Base-by-base conservation (phyloP, 2,329 filamentous ascomycete species). In the Penicillium carneum region DNA sequence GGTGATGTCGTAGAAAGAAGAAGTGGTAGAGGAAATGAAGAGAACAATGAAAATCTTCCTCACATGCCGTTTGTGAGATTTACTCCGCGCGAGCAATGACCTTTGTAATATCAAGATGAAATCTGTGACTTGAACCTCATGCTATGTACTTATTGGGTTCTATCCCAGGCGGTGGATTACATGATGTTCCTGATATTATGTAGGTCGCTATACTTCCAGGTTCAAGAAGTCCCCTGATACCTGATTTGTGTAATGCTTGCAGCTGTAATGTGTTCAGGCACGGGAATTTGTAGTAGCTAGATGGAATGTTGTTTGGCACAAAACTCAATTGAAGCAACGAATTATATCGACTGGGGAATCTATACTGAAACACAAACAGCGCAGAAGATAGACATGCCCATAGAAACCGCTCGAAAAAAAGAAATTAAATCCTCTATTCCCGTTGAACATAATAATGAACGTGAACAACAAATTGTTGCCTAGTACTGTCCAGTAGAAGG, bases 401-500 rank as follows among this genome's bases (percentile, higher is more conserved):
- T 38, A 14, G 11, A 55, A 55, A 20, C 31, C 52, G 31, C 52
- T 55, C 31, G n/a, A 38, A n/a, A 45, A 41, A 41, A 39, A 6
- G 12, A 43, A 38, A 38, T 47, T 20, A 48, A 20, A 14, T 7
- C 12, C 7, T 20, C 4, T 38, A 23, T 20, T 29, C 6, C 29
- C 1, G 4, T 36, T 38, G 11, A 55, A 31, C 14, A 36, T 14
- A 11, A 14, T 1, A 9, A 38, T 36, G 31, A 52, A 34, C 36
- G 46, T 29, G 14, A n/a, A 11, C 11, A 53, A 4, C 8, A 14
- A 6, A 0, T 23, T 16, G 18, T 6, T 34, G 33, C 51, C 34
- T 58, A 51, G 11, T 29, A 43, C 11, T 50, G 53, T 1, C 62
- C 62, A 14, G 59, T 47, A 36, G 45, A 48, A 33, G 69, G 61